These are phyloP conservation scores for Porogramme epimiltina DNA, from an alignment of 1,284 basidiomycete species.

Conservation along the genomic window DNA sequence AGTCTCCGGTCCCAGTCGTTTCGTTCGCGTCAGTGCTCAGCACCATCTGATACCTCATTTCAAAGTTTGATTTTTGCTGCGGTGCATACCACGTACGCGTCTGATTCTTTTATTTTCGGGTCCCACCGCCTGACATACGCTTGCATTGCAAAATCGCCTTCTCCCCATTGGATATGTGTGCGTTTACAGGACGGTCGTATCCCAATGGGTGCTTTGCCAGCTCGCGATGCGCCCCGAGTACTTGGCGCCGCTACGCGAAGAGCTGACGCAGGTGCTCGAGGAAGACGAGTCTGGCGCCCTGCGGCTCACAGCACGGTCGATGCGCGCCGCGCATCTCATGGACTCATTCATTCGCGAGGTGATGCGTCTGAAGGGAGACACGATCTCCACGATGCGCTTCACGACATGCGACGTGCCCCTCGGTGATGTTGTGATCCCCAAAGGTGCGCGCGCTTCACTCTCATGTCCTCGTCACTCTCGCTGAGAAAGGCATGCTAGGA, in stretches of 20 bases:
- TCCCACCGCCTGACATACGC: no score
- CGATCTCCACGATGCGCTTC: conserved; percentile 34
- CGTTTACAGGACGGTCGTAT: conserved; percentile 35
- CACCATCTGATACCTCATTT: neutral
- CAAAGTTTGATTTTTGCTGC: conserved; percentile 38
- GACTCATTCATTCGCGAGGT: conserved; percentile 43
- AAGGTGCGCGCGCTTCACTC: conserved; percentile 27
- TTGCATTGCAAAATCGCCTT: neutral
- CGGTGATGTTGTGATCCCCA: conserved; percentile 36
- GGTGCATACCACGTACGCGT: conserved; percentile 38
- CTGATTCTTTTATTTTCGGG: no score
- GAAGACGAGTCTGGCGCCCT: conserved; percentile 24
- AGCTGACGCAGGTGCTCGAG: conserved; percentile 32
- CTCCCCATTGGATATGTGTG: no score
- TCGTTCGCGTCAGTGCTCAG: neutral
- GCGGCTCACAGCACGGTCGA: conserved; percentile 31
- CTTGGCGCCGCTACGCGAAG: conserved; percentile 44
- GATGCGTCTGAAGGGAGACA: conserved; percentile 41
- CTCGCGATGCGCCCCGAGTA: conserved; percentile 45
- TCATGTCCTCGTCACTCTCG: no score
- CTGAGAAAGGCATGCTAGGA: neutral
- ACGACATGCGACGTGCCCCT: conserved; percentile 34
- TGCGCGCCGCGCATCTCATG: conserved; percentile 33
- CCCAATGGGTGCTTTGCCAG: conserved; percentile 43
- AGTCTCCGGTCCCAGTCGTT: neutral